Evolutionary conservation across 1,284 basidiomycete species (phyloP).

Genomic region (Cutaneotrichosporon cavernicola): DNA sequence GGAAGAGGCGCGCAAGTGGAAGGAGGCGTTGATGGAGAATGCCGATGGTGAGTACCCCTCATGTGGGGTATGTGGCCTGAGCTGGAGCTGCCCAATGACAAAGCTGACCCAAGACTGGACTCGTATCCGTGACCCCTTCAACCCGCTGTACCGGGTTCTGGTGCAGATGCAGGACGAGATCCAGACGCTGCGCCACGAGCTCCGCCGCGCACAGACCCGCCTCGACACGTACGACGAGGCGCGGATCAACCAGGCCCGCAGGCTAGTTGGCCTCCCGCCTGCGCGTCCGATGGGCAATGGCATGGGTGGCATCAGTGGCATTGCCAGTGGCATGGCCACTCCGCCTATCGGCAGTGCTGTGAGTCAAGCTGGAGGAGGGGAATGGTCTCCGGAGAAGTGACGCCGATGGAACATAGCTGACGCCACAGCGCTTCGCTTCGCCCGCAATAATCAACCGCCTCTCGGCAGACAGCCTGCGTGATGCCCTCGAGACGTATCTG

Average conservation of each 20-base stretch:
- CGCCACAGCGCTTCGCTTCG: conserved; percentile 15
- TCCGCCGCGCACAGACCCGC: conserved; percentile 16
- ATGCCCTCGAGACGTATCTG: conserved; percentile 26
- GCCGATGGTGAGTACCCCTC: conserved; percentile 19
- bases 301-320: too few relatives aligned
- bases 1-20: conserved; percentile 16
- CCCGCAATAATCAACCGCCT: conserved; percentile 19
- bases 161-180: conserved; percentile 28
- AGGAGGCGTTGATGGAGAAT: conserved; percentile 20
- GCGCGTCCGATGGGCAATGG: conserved; percentile 8
- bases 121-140: conserved; percentile 14
- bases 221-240: conserved; percentile 25
- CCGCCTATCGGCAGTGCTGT: conserved; percentile 2
- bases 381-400: too few relatives aligned
- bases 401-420: neutral
- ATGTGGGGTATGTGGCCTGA: neutral
- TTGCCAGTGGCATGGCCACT: conserved; percentile 1
- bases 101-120: conserved; percentile 20
- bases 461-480: conserved; percentile 23
- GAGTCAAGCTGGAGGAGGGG: neutral
- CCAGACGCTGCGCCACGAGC: conserved; percentile 19
- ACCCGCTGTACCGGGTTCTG: conserved; percentile 25
- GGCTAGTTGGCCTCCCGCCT: conserved; percentile 23
- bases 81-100: too few relatives aligned
- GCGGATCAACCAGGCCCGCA: conserved; percentile 25